Evolutionary conservation across 371 early-diverging fungal species (phyloP), one percentile per base, ranked within the genome.

Genomic region (Saksenaea vasiformis): DNA sequence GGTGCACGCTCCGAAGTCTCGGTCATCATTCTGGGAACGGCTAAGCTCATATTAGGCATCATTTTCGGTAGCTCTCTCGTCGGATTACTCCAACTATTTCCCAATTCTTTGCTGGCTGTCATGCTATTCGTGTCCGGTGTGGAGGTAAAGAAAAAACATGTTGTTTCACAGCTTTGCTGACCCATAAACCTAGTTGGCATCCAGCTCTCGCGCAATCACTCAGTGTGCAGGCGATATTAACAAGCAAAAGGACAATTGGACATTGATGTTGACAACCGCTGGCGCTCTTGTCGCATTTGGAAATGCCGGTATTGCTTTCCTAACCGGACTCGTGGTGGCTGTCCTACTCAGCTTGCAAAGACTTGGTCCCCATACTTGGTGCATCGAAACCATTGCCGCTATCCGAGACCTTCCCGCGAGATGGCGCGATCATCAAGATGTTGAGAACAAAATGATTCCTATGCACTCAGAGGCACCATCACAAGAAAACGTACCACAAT

Each of bases 1-100:
- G 96, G 96, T 35, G 95, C 96, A 22, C 87, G 96, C 43, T 83
- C 93, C 0, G 94, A 89, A 59, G 85, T 91, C 14, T 90, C 92
- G 43, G 82, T 95, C 53, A 80, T 92, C 26, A 36, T 93, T 47
- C 80, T 96, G 10, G 96, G 96, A 11, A 14, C 79, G 3, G 61
- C 83, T 76, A 96, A 96, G 66, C 72, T 95, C 14, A 28, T 90
- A 1, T 51, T 91, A 10, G 96, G 94, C 28, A 79, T 93, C 27
- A 62, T 94, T 26, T 91, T 95, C 78, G 95, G 95, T 54, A 80
- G 80, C 57, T 89, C 93, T 5, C 80, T 95, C n/a, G 73, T 91
- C 17, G 88, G 82, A 3, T 57, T 94, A 8, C 79, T 95, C 56
- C 66, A 80, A 34, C 66, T 75, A 51, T 92, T 93, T 69, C 96